Evolutionary conservation across 495 filamentous ascomycete genomes (phyloP).

Genomic region (Bryoglossum gracile): DNA sequence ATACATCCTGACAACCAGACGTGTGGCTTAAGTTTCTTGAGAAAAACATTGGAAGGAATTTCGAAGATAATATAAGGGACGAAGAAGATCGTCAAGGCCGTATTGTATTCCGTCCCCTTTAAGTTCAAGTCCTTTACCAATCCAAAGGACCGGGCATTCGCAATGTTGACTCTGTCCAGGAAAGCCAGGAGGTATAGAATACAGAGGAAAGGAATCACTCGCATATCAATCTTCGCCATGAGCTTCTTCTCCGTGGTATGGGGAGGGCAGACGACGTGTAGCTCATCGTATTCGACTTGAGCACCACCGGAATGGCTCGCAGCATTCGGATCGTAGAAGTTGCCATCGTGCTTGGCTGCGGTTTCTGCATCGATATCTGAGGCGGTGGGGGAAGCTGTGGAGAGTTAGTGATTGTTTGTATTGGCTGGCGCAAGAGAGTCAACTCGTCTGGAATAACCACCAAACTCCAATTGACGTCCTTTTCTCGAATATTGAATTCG

Average conservation of each 20-base stretch:
- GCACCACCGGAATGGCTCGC: background rate
- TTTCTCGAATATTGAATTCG: no score
- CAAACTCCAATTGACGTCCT: no score
- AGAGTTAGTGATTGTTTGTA: background rate
- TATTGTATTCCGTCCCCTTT: constrained; percentile 24
- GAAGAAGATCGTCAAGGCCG: constrained; percentile 55
- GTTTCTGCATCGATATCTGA: constrained; percentile 13
- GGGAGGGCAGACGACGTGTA: constrained; percentile 40
- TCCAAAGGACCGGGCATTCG: constrained; percentile 28
- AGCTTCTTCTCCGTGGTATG: constrained; percentile 68
- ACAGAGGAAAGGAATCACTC: constrained; percentile 73
- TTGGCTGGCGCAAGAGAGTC: background rate
- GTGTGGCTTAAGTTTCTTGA: constrained; percentile 74
- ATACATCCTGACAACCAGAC: constrained; percentile 79
- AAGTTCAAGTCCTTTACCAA: constrained; percentile 41
- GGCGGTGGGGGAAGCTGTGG: constrained; percentile 8
- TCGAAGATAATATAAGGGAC: constrained; percentile 83
- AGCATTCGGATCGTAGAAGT: constrained; percentile 28
- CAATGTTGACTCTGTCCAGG: constrained; percentile 67
- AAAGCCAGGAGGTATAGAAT: constrained; percentile 84
- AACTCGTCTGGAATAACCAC: no score
- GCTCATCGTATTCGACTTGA: constrained; percentile 31
- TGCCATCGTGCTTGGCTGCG: constrained; percentile 14
- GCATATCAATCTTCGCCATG: constrained; percentile 69
- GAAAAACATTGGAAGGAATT: constrained; percentile 82